These are phyloP conservation scores for Symbiodinium natans DNA, from an alignment of 73 alveolate genomes.

Conservation along the genomic window DNA sequence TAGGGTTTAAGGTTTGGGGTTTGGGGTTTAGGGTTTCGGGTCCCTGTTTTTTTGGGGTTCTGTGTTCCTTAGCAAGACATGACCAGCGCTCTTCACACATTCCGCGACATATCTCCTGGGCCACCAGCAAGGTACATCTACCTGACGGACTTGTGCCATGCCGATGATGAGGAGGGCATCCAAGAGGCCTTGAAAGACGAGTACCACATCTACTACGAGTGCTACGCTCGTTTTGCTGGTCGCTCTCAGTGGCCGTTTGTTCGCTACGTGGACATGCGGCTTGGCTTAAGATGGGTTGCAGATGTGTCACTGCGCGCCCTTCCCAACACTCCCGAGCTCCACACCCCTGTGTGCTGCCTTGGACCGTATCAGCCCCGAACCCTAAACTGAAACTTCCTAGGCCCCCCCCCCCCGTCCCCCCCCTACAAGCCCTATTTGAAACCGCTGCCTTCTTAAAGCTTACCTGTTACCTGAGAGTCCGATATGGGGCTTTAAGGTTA, in stretches of 20 bases:
- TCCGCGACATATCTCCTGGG: too few relatives aligned
- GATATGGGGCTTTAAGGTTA: too few relatives aligned
- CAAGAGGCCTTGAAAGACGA: constrained; percentile 29
- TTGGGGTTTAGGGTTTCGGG: too few relatives aligned
- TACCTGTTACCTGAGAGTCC: too few relatives aligned
- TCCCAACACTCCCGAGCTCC: background rate
- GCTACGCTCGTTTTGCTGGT: constrained; percentile 53
- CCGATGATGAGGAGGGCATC: constrained; percentile 35
- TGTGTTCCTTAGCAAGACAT: too few relatives aligned
- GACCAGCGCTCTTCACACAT: too few relatives aligned
- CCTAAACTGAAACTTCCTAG: background rate
- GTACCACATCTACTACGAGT: constrained; percentile 62
- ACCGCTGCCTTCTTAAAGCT: background rate
- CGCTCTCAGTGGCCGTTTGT: constrained; percentile 64
- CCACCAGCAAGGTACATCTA: constrained; percentile 57
- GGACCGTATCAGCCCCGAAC: background rate
- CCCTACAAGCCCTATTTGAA: background rate
- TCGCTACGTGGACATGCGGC: constrained; percentile 65
- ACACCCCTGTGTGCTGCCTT: background rate
- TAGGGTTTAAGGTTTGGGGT: too few relatives aligned
- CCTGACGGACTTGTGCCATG: constrained; percentile 44
- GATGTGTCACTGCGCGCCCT: background rate
- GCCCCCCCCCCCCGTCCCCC: background rate
- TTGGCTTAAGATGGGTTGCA: background rate
- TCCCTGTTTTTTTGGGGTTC: too few relatives aligned